A percentile compares a stretch with the other conserved stretches of the same genome.
Evolutionary conservation across 164 flowering plant genomes (phyloP).

Genomic region (Amborella trichopoda): DNA sequence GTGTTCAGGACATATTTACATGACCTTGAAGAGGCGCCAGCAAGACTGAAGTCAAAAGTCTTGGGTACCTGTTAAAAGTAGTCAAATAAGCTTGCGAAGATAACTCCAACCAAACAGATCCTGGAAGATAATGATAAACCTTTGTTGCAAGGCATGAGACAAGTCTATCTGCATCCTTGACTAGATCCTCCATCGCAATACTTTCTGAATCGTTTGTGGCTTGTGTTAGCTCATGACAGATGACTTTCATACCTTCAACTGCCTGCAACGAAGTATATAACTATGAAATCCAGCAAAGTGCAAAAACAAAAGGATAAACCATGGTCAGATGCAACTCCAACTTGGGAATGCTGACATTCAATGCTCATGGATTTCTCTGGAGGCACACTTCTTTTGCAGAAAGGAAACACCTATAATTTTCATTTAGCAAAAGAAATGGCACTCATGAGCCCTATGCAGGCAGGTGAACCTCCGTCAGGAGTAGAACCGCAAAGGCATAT

Average conservation of each 20-base stretch:
- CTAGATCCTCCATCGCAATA: constrained; percentile 63
- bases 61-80: constrained; percentile 63
- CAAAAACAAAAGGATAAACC: neutral
- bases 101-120: neutral
- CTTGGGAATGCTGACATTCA: too few relatives aligned
- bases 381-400: too few relatives aligned
- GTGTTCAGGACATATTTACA: constrained; percentile 98
- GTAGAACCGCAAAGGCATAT: too few relatives aligned
- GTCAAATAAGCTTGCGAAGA: too few relatives aligned
- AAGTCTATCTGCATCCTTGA: constrained; percentile 86
- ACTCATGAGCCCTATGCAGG: too few relatives aligned
- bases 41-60: constrained; percentile 84
- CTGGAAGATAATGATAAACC: constrained; percentile 17
- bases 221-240: constrained; percentile 84
- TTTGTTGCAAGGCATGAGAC: constrained; percentile 85
- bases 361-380: too few relatives aligned
- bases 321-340: too few relatives aligned
- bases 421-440: too few relatives aligned
- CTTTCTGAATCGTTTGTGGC: constrained; percentile 85
- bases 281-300: neutral
- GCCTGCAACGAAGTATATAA: constrained; percentile 39
- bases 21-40: constrained; percentile 94
- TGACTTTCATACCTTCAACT: constrained; percentile 98
- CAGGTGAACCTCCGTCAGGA: too few relatives aligned
- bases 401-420: too few relatives aligned